Percentiles rank a stretch among this genome's conserved stretches.
These are phyloP conservation scores for Chamaenerion angustifolium DNA, from an alignment of 345 rosid genomes.

Conservation along the genomic window DNA sequence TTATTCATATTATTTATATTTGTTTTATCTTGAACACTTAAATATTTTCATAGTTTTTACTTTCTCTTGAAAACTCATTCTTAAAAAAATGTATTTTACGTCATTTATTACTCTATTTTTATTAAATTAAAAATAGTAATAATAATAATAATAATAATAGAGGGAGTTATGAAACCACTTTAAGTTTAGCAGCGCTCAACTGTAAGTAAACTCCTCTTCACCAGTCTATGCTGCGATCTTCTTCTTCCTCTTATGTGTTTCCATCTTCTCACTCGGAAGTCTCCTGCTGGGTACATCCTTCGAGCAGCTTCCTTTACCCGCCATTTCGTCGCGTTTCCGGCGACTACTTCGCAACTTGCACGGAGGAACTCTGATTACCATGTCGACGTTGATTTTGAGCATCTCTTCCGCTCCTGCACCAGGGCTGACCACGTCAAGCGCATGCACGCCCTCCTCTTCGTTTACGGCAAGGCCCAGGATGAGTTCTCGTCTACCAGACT, in stretches of 20 bases:
- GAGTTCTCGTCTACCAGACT: slow-evolving; percentile 9
- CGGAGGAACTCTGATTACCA: not conserved
- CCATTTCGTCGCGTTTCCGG: not conserved
- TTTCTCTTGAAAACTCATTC: too few species aligned
- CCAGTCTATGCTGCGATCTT: too few species aligned
- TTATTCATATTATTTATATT: too few species aligned
- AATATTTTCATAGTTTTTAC: too few species aligned
- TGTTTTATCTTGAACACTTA: too few species aligned
- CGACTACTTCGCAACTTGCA: not conserved
- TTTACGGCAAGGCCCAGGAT: slow-evolving; percentile 8
- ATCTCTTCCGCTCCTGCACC: slow-evolving; percentile 9
- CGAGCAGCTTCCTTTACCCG: not conserved
- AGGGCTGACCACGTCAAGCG: slow-evolving; percentile 8
- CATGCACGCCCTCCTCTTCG: slow-evolving; percentile 12
- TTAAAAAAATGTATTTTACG: too few species aligned
- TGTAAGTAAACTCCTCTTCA: too few species aligned
- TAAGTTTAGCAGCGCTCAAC: too few species aligned
- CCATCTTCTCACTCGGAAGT: not conserved
- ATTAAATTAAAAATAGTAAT: too few species aligned
- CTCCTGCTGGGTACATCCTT: not conserved
- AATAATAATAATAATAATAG: too few species aligned
- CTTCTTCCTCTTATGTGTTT: not conserved
- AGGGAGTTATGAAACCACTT: too few species aligned
- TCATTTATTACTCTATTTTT: too few species aligned
- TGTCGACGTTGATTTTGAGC: slow-evolving; percentile 2